A percentile compares a stretch with the other conserved stretches of the same genome.
phyloP scores from a whole-genome alignment of 352 stramenopile genomes.

The Phytophthora capsici region DNA sequence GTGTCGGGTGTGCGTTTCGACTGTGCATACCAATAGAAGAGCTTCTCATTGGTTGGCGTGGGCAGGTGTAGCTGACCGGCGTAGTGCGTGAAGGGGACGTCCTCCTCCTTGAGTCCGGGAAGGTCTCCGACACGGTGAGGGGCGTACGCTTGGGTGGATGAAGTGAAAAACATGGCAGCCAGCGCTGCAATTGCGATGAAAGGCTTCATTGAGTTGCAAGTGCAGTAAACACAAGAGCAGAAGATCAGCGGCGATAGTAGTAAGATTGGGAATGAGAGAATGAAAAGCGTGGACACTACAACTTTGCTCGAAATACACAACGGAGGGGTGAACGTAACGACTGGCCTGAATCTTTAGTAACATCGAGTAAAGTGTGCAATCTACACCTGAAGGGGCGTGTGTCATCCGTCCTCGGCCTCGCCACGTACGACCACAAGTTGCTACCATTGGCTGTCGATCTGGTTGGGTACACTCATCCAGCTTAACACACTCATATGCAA shows the following conservation, averaged over 20 bases:
- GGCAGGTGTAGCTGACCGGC: constrained; percentile 63
- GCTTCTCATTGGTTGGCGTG: constrained; percentile 52
- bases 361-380: constrained; percentile 5
- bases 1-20: constrained; percentile 50
- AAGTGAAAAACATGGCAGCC: constrained; percentile 20
- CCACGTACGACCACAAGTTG: constrained; percentile 17
- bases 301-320: constrained; percentile 7
- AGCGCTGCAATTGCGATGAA: constrained; percentile 22
- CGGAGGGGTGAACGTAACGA: constrained; percentile 20
- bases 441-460: constrained; percentile 18
- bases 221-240: not conserved
- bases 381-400: constrained; percentile 14
- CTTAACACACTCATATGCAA: too few relatives aligned
- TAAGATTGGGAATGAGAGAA: constrained; percentile 17
- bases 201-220: constrained; percentile 27
- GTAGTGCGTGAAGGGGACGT: constrained; percentile 68
- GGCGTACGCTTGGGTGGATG: constrained; percentile 17
- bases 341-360: constrained; percentile 20
- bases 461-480: constrained; percentile 21
- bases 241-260: not conserved
- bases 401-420: constrained; percentile 1
- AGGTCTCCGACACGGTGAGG: constrained; percentile 54
- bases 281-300: constrained; percentile 1
- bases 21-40: constrained; percentile 83
- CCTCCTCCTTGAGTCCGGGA: constrained; percentile 48